phyloP scores from a whole-genome alignment of 768 basidiomycete genomes.

The Auricularia cornea region DNA sequence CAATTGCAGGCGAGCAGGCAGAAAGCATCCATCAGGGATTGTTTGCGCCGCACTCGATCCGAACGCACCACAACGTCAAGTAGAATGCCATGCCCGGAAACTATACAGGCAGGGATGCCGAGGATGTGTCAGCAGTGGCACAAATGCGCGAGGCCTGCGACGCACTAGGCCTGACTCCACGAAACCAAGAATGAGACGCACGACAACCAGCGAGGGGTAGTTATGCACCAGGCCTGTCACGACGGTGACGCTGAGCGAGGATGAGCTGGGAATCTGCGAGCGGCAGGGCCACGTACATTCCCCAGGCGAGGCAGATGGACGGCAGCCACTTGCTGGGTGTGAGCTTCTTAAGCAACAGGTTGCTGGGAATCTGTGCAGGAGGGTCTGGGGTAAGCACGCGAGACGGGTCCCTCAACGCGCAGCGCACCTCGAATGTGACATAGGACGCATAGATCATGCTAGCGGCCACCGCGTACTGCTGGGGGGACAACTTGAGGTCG shows the following conservation, averaged over 20 bases:
- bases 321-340: slow-evolving; percentile 13
- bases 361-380: slow-evolving; percentile 9
- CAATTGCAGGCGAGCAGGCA: neutral
- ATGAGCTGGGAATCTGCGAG: neutral
- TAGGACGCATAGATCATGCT: slow-evolving; percentile 24
- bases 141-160: neutral
- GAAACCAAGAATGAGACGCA: neutral
- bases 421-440: slow-evolving; percentile 16
- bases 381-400: too few relatives aligned
- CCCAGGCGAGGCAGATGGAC: slow-evolving; percentile 15
- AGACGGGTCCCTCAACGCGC: slow-evolving; percentile 3
- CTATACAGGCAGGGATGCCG: neutral
- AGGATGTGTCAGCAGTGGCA: neutral
- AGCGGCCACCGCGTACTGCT: neutral
- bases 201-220: neutral
- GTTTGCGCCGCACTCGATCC: neutral
- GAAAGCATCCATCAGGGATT: neutral
- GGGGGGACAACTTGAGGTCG: slow-evolving; percentile 9
- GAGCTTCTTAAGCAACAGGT: slow-evolving; percentile 15
- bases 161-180: neutral
- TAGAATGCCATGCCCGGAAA: neutral
- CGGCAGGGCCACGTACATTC: slow-evolving; percentile 1
- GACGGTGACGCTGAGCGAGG: neutral
- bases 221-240: neutral
- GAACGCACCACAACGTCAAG: neutral